phyloP scores from a whole-genome alignment of 2,329 filamentous ascomycete species.

The Rasamsonia emersonii region DNA sequence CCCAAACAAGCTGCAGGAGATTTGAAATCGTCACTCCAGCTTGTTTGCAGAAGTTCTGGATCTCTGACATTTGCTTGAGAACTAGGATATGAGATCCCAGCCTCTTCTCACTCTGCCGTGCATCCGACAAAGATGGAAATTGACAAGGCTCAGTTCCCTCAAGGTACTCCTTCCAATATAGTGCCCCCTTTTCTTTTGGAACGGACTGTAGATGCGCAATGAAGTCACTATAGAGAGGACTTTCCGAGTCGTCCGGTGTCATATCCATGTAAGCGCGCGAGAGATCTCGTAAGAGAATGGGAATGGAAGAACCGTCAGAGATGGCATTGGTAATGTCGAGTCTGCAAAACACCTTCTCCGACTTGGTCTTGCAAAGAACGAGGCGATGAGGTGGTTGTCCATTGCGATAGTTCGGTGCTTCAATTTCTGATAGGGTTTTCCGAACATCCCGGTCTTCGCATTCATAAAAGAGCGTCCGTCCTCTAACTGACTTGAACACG shows the following conservation, averaged over 20 bases:
- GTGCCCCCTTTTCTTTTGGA: slow-evolving; percentile 23
- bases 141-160: slow-evolving; percentile 38
- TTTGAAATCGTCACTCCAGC: slow-evolving; percentile 13
- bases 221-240: slow-evolving; percentile 9
- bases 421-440: slow-evolving; percentile 2
- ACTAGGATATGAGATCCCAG: slow-evolving; percentile 11
- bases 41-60: slow-evolving; percentile 17
- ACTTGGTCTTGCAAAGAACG: slow-evolving; percentile 25
- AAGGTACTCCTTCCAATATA: slow-evolving; percentile 40
- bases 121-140: slow-evolving; percentile 28
- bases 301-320: slow-evolving; percentile 37
- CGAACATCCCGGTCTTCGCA: neutral
- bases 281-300: slow-evolving; percentile 35
- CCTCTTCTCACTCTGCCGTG: slow-evolving; percentile 3
- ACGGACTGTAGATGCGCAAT: slow-evolving; percentile 17
- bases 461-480: slow-evolving; percentile 1
- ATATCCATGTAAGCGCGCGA: slow-evolving; percentile 23
- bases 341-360: slow-evolving; percentile 25
- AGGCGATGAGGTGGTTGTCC: slow-evolving; percentile 29
- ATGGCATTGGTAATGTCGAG: slow-evolving; percentile 40
- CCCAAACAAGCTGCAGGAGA: slow-evolving; percentile 37
- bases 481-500: slow-evolving; percentile 4
- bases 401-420: slow-evolving; percentile 3
- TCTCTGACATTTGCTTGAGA: slow-evolving; percentile 13
- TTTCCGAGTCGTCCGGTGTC: neutral